Base-by-base conservation (phyloP, 208 protist species). In the Trypanosoma conorhini region DNA sequence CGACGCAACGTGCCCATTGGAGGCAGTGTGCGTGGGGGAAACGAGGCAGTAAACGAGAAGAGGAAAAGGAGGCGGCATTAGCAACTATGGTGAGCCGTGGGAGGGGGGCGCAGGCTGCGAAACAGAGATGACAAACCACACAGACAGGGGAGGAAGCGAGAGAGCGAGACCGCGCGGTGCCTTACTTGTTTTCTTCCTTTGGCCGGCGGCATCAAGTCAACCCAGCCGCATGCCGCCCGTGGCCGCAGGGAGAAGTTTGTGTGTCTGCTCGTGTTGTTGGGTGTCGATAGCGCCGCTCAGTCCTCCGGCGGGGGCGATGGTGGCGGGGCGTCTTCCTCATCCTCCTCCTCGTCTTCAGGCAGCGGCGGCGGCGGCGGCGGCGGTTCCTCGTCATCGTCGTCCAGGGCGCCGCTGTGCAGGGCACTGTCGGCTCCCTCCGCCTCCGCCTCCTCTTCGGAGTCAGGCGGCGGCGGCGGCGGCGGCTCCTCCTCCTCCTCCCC, bases 301-400 rank as follows among this genome's bases (percentile, higher is more conserved):
- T 71, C 66, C 35, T 63, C 56, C 40, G 55, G 62, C 40, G 62
- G 66, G 26, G 63, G 63, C 35, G 63, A 52, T 46, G 51, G 62
- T 22, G 55, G 65, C n/a, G 24, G 42, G 15, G 5, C 42, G 1
- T 46, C 8, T 1, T 46, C 42, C 15, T 46, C 42, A 2, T 46
- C 42, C 15, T 46, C 42, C 1, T 46, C 42, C 42, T 46, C 42
- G 42, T 67, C 62, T 4, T 66, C 61, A 17, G 51, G 42, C 4
- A 33, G 57, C 8, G 57, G 57, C 33, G 44, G 44, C 22, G 61
- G 61, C 0, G 61, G 61, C 13, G 58, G 58, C 22, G 58, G 58
- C 21, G 13, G 33, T 1, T 62, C 59, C 7, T 63, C 59, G n/a
- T 63, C 59, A 22, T 46, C 35, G 31, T 51, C 24, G 54, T 46